These are phyloP conservation scores for Paramecium pentaurelia DNA, from an alignment of 73 alveolate genomes.

Conservation along the genomic window DNA sequence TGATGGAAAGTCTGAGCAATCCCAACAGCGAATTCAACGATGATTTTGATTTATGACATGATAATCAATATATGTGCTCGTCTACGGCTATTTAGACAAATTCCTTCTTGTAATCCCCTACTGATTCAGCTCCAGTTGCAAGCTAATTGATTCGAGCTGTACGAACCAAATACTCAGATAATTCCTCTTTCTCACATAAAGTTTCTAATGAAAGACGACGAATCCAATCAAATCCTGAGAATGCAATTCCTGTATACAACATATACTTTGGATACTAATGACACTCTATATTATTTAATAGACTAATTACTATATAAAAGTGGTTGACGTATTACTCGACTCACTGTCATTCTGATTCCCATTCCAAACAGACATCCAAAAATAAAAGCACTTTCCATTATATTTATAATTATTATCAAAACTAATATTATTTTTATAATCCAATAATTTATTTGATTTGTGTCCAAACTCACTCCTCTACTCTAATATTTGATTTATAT, in stretches of 20 bases:
- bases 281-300: not conserved
- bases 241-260: not conserved
- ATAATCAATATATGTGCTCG: constrained; percentile 8
- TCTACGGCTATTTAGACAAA: not conserved
- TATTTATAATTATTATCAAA: not conserved
- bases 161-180: not conserved
- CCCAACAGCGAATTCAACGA: constrained; percentile 26
- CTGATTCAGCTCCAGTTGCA: not conserved
- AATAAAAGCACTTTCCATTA: constrained; percentile 9
- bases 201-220: not conserved
- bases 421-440: not conserved
- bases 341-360: not conserved
- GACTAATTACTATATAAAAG: not conserved
- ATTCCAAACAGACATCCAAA: constrained; percentile 1
- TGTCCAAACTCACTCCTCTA: not conserved
- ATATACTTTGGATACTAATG: not conserved
- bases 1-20: not conserved
- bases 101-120: not conserved
- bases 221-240: not conserved
- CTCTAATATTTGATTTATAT: not conserved
- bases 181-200: not conserved
- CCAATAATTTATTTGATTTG: not conserved
- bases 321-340: not conserved
- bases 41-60: constrained; percentile 49
- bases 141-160: not conserved